Conservation (phyloP, 495 filamentous ascomycete genomes). For the Penicillium bialowiezense region DNA sequence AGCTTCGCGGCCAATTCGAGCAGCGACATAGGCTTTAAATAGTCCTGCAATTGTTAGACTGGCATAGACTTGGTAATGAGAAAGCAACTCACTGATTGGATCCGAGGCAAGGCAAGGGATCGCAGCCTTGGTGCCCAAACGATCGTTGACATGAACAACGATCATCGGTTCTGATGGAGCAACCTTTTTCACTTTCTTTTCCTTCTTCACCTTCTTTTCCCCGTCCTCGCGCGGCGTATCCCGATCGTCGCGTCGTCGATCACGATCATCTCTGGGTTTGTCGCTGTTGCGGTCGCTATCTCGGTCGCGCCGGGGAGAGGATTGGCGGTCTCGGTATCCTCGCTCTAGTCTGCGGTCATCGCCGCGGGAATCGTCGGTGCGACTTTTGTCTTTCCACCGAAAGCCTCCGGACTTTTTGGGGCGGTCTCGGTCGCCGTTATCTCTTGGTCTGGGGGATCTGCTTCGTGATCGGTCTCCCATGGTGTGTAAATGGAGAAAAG, state of each 20-base stretch:
- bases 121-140: conserved; percentile 83
- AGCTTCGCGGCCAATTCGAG: conserved; percentile 78
- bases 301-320: conserved; percentile 34
- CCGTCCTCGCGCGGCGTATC: conserved; percentile 26
- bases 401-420: conserved; percentile 50
- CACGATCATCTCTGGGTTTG: conserved; percentile 21
- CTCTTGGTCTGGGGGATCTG: conserved; percentile 31
- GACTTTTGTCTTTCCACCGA: conserved; percentile 65
- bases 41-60: conserved; percentile 41
- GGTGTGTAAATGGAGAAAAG: conserved; percentile 17
- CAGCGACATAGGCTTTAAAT: conserved; percentile 89
- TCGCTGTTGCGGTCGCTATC: conserved; percentile 27
- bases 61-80: conserved; percentile 7
- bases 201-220: conserved; percentile 28
- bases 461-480: conserved; percentile 39
- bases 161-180: conserved; percentile 72
- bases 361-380: conserved; percentile 41
- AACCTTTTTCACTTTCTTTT: conserved; percentile 40
- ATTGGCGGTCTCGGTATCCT: conserved; percentile 50
- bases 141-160: conserved; percentile 87
- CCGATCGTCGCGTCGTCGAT: conserved; percentile 21
- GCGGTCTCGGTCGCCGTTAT: conserved; percentile 24
- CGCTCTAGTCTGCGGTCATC: conserved; percentile 50
- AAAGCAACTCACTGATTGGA: conserved; percentile 54
- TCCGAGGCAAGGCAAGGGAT: conserved; percentile 84